Conservation (phyloP, 2,329 filamentous ascomycete genomes). For the Fusarium pilosicola region DNA sequence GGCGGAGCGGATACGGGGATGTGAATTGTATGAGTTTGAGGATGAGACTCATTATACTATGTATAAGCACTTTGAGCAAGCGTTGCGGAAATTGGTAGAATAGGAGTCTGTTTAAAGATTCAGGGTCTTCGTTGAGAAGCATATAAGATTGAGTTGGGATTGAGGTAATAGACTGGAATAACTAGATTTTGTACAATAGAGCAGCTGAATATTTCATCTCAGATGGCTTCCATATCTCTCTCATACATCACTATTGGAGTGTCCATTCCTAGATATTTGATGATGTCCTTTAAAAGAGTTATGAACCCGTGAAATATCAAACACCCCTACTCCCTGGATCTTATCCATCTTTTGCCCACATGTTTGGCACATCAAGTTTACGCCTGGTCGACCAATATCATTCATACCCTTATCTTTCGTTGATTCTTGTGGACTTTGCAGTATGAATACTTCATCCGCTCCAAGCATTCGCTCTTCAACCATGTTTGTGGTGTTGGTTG, state of each 20-base stretch:
- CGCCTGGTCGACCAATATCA: background rate
- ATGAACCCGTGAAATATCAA: accelerated
- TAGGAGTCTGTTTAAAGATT: accelerated
- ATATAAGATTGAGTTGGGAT: background rate
- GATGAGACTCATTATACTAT: constrained; percentile 49
- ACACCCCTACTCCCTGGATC: accelerated
- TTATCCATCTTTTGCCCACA: background rate
- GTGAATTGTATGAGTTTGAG: constrained; percentile 47
- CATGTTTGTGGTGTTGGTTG: constrained; percentile 11
- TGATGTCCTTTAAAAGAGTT: accelerated
- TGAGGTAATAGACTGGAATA: background rate
- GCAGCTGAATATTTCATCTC: accelerated
- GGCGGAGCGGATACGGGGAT: constrained; percentile 49
- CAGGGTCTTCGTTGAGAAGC: accelerated
- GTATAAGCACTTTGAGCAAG: constrained; percentile 36
- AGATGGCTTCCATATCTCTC: no score
- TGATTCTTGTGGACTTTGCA: background rate
- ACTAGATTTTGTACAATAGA: background rate
- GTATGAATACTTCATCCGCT: constrained; percentile 9
- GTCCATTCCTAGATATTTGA: accelerated
- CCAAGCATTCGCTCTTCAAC: constrained; percentile 34
- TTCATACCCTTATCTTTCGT: accelerated
- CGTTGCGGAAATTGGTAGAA: background rate
- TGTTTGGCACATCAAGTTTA: constrained; percentile 8
- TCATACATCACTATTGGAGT: accelerated